Conservation (phyloP, 768 basidiomycete genomes). For the Rhizopogon salebrosus region DNA sequence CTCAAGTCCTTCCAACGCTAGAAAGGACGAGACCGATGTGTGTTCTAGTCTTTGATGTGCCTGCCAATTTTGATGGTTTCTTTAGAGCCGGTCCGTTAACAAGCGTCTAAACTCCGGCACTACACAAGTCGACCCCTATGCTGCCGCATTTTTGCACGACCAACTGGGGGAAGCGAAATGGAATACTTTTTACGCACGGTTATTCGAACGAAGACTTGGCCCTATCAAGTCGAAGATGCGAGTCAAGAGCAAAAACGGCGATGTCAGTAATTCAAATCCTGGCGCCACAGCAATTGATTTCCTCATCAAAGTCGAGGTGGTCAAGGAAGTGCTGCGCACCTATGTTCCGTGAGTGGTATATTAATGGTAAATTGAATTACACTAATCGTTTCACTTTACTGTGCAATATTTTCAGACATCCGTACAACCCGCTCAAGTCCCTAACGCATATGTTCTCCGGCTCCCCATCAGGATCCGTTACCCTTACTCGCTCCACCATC, state of each 20-base stretch:
- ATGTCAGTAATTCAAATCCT: conserved; percentile 20
- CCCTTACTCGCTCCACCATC: conserved; percentile 42
- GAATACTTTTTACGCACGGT: conserved; percentile 41
- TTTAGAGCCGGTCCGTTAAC: conserved; percentile 21
- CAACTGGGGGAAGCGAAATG: conserved; percentile 39
- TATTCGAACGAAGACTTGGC: conserved; percentile 41
- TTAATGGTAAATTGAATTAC: neutral
- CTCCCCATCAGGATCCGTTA: conserved; percentile 39
- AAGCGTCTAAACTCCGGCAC: conserved; percentile 19
- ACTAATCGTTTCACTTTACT: neutral
- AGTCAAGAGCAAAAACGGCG: conserved; percentile 21
- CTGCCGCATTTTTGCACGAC: conserved; percentile 41
- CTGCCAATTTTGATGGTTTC: conserved; percentile 8
- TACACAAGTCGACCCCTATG: conserved; percentile 35
- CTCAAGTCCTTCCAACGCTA: conserved; percentile 26
- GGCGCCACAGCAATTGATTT: conserved; percentile 45
- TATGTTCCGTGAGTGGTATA: conserved; percentile 41
- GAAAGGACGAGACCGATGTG: conserved; percentile 21
- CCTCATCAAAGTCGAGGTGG: conserved; percentile 48
- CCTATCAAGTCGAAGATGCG: conserved; percentile 33
- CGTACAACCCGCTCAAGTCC: conserved; percentile 48
- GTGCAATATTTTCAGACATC: conserved; percentile 31
- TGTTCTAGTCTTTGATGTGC: conserved; percentile 2
- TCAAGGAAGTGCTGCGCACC: conserved; percentile 42
- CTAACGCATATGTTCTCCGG: conserved; percentile 33